phyloP scores from a whole-genome alignment of 106 monocot species.

The Allium cepa region DNA sequence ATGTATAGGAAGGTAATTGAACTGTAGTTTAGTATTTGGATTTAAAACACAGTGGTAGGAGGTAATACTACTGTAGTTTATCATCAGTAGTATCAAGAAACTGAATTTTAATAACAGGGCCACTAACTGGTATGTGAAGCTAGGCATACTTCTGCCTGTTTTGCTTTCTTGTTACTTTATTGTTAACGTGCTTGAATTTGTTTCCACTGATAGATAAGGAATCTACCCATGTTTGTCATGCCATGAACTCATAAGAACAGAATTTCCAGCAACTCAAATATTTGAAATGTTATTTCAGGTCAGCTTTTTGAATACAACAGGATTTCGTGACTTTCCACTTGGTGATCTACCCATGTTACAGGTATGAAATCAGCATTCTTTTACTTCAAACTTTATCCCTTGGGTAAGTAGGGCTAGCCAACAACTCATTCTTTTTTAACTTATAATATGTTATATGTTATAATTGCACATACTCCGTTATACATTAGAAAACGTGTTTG shows the following conservation, averaged over 20 bases:
- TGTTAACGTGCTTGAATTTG: too few relatives aligned
- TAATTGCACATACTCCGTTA: slow-evolving; percentile 58
- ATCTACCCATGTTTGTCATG: slow-evolving; percentile 41
- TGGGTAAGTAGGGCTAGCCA: too few relatives aligned
- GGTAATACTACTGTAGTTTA: too few relatives aligned
- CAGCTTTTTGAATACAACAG: slow-evolving; percentile 95
- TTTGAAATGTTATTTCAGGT: slow-evolving; percentile 40
- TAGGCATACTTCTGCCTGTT: too few relatives aligned
- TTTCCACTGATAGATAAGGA: slow-evolving; percentile 55
- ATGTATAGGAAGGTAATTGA: too few relatives aligned
- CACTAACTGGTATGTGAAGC: too few relatives aligned
- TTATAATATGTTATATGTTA: neutral
- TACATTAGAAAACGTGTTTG: slow-evolving; percentile 93
- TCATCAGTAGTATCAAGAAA: too few relatives aligned
- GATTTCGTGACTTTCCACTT: slow-evolving; percentile 91
- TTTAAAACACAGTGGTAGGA: too few relatives aligned
- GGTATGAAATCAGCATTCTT: slow-evolving; percentile 18
- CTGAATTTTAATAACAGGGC: too few relatives aligned
- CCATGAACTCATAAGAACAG: neutral
- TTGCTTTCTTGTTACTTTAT: too few relatives aligned
- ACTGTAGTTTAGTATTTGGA: too few relatives aligned
- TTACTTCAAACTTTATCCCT: too few relatives aligned
- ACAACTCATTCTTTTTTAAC: neutral
- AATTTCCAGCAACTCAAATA: neutral
- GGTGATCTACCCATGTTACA: slow-evolving; percentile 94